phyloP scores from a whole-genome alignment of 2,329 filamentous ascomycete species.

The Calycina herbarum region DNA sequence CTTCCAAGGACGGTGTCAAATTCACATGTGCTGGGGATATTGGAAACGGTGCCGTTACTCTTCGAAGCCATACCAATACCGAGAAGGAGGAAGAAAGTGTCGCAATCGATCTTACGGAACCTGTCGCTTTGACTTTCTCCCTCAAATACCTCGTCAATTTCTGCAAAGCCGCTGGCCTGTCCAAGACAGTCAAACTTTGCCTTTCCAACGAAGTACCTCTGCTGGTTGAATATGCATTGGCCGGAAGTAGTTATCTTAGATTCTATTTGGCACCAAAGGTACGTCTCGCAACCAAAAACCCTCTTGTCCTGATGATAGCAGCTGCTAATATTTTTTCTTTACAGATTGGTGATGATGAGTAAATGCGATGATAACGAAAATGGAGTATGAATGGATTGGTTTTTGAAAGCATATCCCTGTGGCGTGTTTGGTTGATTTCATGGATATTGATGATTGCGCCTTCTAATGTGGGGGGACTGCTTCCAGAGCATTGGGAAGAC shows the following conservation, averaged over 20 bases:
- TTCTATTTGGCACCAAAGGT: conserved; percentile 99
- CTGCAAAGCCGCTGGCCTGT: conserved; percentile 92
- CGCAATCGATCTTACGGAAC: conserved; percentile 86
- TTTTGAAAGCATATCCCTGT: conserved; percentile 32
- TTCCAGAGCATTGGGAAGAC: conserved; percentile 7
- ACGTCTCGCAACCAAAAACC: conserved; percentile 2
- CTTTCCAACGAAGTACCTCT: conserved; percentile 95
- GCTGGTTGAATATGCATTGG: conserved; percentile 85
- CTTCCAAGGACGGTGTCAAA: conserved; percentile 94
- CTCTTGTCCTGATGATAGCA: neutral
- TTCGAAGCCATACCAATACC: conserved; percentile 83
- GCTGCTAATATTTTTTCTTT: conserved; percentile 19
- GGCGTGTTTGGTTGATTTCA: conserved; percentile 37
- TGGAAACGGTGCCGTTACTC: conserved; percentile 88
- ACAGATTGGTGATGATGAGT: conserved; percentile 71
- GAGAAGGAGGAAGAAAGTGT: conserved; percentile 87
- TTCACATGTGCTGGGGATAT: conserved; percentile 94
- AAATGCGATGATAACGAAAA: conserved; percentile 32
- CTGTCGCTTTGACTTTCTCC: conserved; percentile 93
- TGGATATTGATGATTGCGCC: conserved; percentile 30
- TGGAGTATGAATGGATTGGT: conserved; percentile 31
- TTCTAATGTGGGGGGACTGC: conserved; percentile 9
- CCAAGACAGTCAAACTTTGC: conserved; percentile 81
- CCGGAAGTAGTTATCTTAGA: conserved; percentile 82
- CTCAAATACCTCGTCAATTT: conserved; percentile 99